These are phyloP conservation scores for Colletotrichum sp. DNA, from an alignment of 2,329 filamentous ascomycete genomes.

Conservation along the genomic window DNA sequence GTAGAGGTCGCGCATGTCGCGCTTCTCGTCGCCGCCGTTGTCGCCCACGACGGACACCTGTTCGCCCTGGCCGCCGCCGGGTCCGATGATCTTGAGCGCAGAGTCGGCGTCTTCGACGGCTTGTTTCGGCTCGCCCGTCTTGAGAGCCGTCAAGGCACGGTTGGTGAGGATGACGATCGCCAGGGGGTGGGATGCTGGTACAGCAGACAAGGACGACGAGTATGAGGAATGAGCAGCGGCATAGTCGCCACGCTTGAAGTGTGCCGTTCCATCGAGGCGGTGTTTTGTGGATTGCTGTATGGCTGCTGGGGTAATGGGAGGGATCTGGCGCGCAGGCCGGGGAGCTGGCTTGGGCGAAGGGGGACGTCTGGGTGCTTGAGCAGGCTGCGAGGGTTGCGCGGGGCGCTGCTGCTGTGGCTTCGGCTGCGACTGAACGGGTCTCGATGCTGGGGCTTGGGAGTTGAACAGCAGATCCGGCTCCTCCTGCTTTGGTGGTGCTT, in stretches of 20 bases:
- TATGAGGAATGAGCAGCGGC: constrained; percentile 85
- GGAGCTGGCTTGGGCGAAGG: constrained; percentile 45
- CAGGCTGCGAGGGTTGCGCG: constrained; percentile 39
- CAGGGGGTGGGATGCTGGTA: constrained; percentile 82
- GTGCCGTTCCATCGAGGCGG: constrained; percentile 80
- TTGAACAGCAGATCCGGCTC: constrained; percentile 71
- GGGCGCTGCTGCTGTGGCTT: constrained; percentile 33
- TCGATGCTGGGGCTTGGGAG: constrained; percentile 36
- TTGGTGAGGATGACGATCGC: constrained; percentile 91
- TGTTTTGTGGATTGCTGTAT: constrained; percentile 79
- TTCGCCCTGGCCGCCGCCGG: constrained; percentile 80
- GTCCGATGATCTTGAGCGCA: constrained; percentile 81
- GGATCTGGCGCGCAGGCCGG: constrained; percentile 63
- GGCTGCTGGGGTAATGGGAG: constrained; percentile 70
- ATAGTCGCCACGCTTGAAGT: constrained; percentile 95
- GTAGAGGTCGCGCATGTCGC: constrained; percentile 92
- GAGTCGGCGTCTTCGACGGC: constrained; percentile 85
- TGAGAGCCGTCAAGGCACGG: constrained; percentile 86
- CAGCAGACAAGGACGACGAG: constrained; percentile 72
- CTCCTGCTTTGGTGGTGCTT: constrained; percentile 43
- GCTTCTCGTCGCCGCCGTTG: constrained; percentile 64
- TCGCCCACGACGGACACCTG: constrained; percentile 70
- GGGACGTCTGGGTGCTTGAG: constrained; percentile 37
- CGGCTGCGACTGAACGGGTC: constrained; percentile 37
- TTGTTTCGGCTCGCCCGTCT: constrained; percentile 89